These are phyloP conservation scores for Hemisphaericaspora lyxosophila DNA, from an alignment of 1,139 yeast species.

Conservation along the genomic window DNA sequence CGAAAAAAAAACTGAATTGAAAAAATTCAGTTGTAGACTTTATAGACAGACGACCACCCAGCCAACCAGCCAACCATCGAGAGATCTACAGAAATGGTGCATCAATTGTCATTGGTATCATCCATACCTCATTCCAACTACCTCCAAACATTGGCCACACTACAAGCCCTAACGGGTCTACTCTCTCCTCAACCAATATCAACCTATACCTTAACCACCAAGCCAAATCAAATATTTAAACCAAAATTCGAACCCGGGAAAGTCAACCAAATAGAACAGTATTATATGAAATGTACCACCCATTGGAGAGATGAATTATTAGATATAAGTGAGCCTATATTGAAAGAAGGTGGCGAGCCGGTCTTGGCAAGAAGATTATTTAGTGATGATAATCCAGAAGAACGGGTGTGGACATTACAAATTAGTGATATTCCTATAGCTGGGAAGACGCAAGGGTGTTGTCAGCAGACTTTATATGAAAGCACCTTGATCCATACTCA, in stretches of 20 bases:
- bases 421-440: constrained; percentile 85
- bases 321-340: constrained; percentile 30
- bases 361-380: constrained; percentile 32
- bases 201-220: constrained; percentile 44
- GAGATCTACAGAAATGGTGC: constrained; percentile 36
- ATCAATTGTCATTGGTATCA: constrained; percentile 43
- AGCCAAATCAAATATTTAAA: constrained; percentile 43
- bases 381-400: constrained; percentile 27
- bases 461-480: constrained; percentile 67
- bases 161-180: constrained; percentile 47
- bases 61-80: too few relatives aligned
- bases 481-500: constrained; percentile 57
- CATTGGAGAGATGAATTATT: constrained; percentile 38
- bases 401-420: constrained; percentile 62
- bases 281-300: constrained; percentile 46
- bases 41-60: too few relatives aligned
- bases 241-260: constrained; percentile 53
- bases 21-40: too few relatives aligned
- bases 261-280: constrained; percentile 50
- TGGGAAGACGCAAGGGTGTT: constrained; percentile 66
- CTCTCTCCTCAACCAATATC: constrained; percentile 40
- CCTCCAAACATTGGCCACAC: constrained; percentile 43
- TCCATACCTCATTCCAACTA: constrained; percentile 43
- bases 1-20: too few relatives aligned
- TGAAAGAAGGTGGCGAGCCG: constrained; percentile 19